Base-by-base conservation (phyloP, 306 rosid genomes). In the Dryas alaskensis region DNA sequence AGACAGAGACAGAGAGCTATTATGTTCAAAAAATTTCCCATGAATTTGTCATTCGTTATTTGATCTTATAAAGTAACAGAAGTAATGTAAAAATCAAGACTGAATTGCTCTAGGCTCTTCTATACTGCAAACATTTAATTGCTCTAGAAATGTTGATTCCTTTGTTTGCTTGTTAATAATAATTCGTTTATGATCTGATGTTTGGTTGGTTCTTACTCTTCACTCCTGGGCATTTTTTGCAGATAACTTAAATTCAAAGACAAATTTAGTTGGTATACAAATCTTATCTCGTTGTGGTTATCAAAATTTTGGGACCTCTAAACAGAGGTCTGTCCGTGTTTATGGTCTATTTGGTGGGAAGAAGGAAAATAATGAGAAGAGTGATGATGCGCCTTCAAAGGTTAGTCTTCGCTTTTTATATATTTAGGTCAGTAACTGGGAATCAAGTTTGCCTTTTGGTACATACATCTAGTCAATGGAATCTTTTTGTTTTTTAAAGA, bases 291-390 rank as follows among this genome's bases (percentile, higher is more conserved):
- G 37, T 31, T 1, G 37, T 52, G 76, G 85, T 48, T 67, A 8
- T 66, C 63, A 55, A 53, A 84, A 72, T 39, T 50, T 78, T 77
- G 82, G 86, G 74, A 31, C 37, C 37, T 68, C 40, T 49, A 74
- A 51, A 58, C 73, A 44, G 67, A 73, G 86, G 76, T 54, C 80
- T 73, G 60, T 86, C 50, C 69, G 78, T 52, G 89, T 92, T 31
- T 47, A 76, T 59, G 84, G 89, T 60, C 87, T 92, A 65, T 89
- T 87, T 66, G 95, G 95, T 72, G 90, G 92, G 11, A 89, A 89
- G 80, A 89, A 87, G 78, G 96, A 87, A 27, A 82, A 76, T 69
- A 84, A 80, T 67, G 95, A 75, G 25, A 83, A 88, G 81, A 31
- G 78, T 60, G 92, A 88, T 16, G 92, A 87, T 69, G 87, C 82